Evolutionary conservation across 768 basidiomycete species (phyloP).

Genomic region (Suillus plorans): DNA sequence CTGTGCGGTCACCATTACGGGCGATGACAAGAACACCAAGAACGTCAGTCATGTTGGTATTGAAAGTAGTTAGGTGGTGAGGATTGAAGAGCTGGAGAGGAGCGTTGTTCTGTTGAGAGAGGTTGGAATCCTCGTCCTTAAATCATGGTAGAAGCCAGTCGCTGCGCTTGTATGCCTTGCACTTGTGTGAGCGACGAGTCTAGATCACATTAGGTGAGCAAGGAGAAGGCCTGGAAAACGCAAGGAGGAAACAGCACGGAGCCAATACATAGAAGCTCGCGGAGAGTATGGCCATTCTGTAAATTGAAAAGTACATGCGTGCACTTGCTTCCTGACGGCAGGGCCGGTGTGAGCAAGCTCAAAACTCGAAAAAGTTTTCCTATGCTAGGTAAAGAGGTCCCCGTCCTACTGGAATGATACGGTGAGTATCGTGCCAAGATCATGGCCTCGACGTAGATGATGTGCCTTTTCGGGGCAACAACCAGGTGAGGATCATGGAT

Average conservation of each 20-base stretch:
- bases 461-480: not conserved
- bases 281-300: not conserved
- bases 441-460: not conserved
- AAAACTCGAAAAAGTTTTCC: not conserved
- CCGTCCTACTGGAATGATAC: not conserved
- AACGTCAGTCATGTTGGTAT: conserved; percentile 43
- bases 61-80: conserved; percentile 3
- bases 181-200: not conserved
- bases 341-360: not conserved
- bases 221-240: conserved; percentile 2
- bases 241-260: not conserved
- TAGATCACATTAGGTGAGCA: conserved; percentile 2
- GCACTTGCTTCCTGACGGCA: too few species aligned
- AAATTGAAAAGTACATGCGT: not conserved
- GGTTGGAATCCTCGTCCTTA: not conserved
- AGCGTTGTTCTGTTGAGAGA: conserved; percentile 12
- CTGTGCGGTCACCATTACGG: conserved; percentile 74
- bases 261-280: not conserved
- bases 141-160: not conserved
- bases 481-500: not conserved
- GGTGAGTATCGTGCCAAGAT: not conserved
- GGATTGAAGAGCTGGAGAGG: not conserved
- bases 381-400: not conserved
- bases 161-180: not conserved
- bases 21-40: conserved; percentile 77